These are phyloP conservation scores for Plasmopara halstedii DNA, from an alignment of 352 stramenopile genomes.

Conservation along the genomic window DNA sequence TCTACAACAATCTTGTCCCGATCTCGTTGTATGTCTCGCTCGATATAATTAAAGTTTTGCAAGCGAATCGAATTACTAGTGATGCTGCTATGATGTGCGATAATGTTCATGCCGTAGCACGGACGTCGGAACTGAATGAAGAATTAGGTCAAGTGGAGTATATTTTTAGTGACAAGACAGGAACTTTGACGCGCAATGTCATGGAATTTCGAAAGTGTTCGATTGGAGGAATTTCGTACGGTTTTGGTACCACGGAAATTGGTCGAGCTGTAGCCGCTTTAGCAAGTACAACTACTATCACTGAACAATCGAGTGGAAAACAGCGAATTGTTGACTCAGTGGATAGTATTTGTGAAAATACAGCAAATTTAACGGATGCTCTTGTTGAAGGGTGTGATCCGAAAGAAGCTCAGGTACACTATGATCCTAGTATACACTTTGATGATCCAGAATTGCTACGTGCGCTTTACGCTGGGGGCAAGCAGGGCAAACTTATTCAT, in stretches of 20 bases:
- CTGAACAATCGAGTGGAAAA: background rate
- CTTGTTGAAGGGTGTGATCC: conserved; percentile 11
- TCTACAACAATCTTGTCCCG: conserved; percentile 94
- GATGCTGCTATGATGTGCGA: conserved; percentile 82
- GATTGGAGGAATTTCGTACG: conserved; percentile 80
- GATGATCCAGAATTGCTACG: conserved; percentile 38
- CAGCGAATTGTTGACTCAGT: no score
- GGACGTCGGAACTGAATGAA: conserved; percentile 87
- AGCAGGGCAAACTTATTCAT: conserved; percentile 31
- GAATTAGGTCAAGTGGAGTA: conserved; percentile 95
- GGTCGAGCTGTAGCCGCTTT: conserved; percentile 87
- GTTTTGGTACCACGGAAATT: conserved; percentile 84
- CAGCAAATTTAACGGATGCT: no score
- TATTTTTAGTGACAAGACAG: conserved; percentile 99
- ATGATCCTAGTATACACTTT: conserved; percentile 44
- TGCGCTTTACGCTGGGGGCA: conserved; percentile 26
- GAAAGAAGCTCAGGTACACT: conserved; percentile 38
- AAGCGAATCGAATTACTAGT: conserved; percentile 80
- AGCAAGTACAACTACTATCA: conserved; percentile 1
- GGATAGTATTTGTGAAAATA: no score
- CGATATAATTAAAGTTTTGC: conserved; percentile 88
- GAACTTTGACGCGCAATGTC: conserved; percentile 97
- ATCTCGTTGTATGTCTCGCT: conserved; percentile 95
- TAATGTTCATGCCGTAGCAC: conserved; percentile 61
- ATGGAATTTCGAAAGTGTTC: conserved; percentile 95